These are phyloP conservation scores for Cyclotella atomus DNA, from an alignment of 108 stramenopile species.

Conservation along the genomic window DNA sequence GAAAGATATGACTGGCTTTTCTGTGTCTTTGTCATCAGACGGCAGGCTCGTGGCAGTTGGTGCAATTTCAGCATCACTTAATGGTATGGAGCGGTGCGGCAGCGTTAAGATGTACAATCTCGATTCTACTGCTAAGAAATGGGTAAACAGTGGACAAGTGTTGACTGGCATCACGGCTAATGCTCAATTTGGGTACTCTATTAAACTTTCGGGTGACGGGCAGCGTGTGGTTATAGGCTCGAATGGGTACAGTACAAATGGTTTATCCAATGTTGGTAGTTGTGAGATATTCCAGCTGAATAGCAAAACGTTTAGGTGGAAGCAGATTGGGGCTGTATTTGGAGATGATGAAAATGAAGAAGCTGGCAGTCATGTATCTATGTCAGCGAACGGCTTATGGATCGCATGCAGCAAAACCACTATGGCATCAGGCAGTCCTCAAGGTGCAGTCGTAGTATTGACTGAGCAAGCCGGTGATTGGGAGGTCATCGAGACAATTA, in stretches of 20 bases:
- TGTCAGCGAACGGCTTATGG: constrained; percentile 25
- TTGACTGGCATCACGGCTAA: not conserved
- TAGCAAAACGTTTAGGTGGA: constrained; percentile 13
- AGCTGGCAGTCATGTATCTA: constrained; percentile 23
- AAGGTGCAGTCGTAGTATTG: not conserved
- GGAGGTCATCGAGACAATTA: constrained; percentile 1
- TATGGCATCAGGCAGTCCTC: not conserved
- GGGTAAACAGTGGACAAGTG: constrained; percentile 16
- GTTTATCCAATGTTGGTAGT: constrained; percentile 8
- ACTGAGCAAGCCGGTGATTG: not conserved
- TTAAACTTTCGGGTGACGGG: constrained; percentile 37
- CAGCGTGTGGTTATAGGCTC: constrained; percentile 31
- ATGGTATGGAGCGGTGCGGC: constrained; percentile 11
- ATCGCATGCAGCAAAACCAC: constrained; percentile 32
- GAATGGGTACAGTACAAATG: constrained; percentile 21
- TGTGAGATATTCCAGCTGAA: constrained; percentile 33
- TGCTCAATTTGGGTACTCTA: constrained; percentile 33
- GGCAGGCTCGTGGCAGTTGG: constrained; percentile 30
- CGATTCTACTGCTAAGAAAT: not conserved
- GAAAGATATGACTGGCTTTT: constrained; percentile 22
- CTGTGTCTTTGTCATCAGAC: constrained; percentile 29
- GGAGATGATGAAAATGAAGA: constrained; percentile 22
- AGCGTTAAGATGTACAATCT: constrained; percentile 21
- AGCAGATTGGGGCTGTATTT: not conserved
- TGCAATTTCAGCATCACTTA: constrained; percentile 9